Evolutionary conservation across 2,329 filamentous ascomycete species (phyloP), one percentile per base, ranked within the genome.

Genomic region (Coniochaeta sp.): DNA sequence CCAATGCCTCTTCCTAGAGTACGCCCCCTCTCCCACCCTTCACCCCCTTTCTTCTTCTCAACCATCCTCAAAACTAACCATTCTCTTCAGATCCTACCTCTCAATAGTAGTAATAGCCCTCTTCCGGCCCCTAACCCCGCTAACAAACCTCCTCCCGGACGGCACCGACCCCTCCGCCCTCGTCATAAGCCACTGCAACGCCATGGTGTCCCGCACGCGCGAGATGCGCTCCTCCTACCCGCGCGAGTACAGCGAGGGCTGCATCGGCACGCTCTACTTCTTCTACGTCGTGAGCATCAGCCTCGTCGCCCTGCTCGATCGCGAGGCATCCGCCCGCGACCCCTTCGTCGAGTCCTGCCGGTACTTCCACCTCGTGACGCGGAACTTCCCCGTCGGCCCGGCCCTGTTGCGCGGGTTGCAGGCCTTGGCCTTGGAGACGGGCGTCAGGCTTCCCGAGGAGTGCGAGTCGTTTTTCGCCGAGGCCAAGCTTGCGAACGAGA

Each of bases 241-340:
- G 4, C 8, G 13, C 2, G 47, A 49, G 14, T 33, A 28, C 14
- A 30, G 20, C 4, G 20, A 18, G 2, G 47, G 47, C 47, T 33
- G 47, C 31, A 8, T 49, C 18, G 28, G 28, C 5, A 49, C 47
- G 6, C 28, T 49, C 7, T 49, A 49, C 47, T 49, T 49, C 47
- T 49, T 26, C 47, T 49, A 49, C 47, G 47, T 49, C 5, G 26
- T n/a, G 28, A 26, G 47, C 47, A 49, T 49, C 47, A 49, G 47
- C 47, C 47, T 49, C 31, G 47, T 49, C 47, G 47, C 47, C 14
- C 31, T 49, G 8, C 47, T 49, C 16, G 47, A 49, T 30, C 3
- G 8, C 9, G 47, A 49, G 16, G 28, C 27, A 3, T 9, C 7
- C 9, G 4, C 47, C 16, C 28, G 26, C 47, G 47, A 32, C 20